Evolutionary conservation across 2,329 filamentous ascomycete genomes (phyloP).

Genomic region (Colletotrichum orbiculare): DNA sequence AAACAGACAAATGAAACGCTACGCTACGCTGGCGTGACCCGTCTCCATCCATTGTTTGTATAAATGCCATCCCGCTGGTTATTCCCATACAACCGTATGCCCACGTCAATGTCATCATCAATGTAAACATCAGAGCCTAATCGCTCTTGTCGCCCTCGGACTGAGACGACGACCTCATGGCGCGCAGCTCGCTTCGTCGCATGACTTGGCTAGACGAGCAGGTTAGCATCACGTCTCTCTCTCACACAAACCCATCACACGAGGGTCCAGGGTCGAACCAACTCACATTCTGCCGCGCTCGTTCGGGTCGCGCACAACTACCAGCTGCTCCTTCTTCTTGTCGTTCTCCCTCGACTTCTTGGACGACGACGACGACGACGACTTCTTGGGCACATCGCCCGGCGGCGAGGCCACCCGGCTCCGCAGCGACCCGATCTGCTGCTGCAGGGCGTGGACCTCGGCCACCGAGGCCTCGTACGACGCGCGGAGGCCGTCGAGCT

Average conservation of each 20-base stretch:
- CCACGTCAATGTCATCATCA: neutral
- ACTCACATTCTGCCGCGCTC: conserved; percentile 37
- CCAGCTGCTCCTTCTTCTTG: conserved; percentile 37
- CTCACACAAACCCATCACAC: neutral
- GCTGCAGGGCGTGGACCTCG: conserved; percentile 30
- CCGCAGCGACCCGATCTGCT: conserved; percentile 32
- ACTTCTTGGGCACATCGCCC: conserved; percentile 25
- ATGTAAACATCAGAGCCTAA: neutral
- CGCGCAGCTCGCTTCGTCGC: conserved; percentile 34
- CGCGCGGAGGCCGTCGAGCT: conserved; percentile 33
- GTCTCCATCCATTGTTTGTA: neutral
- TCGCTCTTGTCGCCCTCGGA: conserved; percentile 35
- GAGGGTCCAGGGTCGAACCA: neutral
- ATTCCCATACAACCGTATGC: neutral
- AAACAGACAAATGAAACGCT: conserved; percentile 7
- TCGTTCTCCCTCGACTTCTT: conserved; percentile 32
- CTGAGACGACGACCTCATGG: conserved; percentile 30
- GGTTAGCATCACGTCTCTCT: conserved; percentile 15
- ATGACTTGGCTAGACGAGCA: conserved; percentile 30
- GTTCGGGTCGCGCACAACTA: conserved; percentile 35
- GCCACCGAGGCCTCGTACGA: conserved; percentile 31
- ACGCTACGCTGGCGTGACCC: neutral
- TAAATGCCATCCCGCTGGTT: neutral
- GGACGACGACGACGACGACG: conserved; percentile 13
- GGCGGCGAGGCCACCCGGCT: conserved; percentile 30